phyloP scores from a whole-genome alignment of 495 filamentous ascomycete genomes.

The Xylaria curta region DNA sequence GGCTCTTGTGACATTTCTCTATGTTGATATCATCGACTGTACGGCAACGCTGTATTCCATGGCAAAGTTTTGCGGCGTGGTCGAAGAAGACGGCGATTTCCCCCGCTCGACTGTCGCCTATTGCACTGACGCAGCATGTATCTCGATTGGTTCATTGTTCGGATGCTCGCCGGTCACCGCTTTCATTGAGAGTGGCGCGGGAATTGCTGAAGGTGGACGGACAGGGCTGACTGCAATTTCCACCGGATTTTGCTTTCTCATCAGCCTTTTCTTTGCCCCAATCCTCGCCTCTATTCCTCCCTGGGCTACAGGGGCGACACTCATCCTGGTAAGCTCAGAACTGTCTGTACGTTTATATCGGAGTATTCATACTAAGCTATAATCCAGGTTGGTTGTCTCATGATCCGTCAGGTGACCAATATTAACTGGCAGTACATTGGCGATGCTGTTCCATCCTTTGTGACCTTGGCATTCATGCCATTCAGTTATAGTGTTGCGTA shows the following conservation, averaged over 20 bases:
- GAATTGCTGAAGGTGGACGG: slow-evolving; percentile 80
- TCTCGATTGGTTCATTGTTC: slow-evolving; percentile 78
- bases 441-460: slow-evolving; percentile 80
- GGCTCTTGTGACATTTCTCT: slow-evolving; percentile 83
- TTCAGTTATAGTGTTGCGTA: slow-evolving; percentile 84
- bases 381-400: slow-evolving; percentile 58
- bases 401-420: slow-evolving; percentile 61
- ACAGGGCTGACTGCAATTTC: slow-evolving; percentile 79
- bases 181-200: slow-evolving; percentile 83
- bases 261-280: slow-evolving; percentile 81
- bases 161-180: slow-evolving; percentile 79
- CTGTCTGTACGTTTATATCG: neutral
- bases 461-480: slow-evolving; percentile 80
- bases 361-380: slow-evolving; percentile 21
- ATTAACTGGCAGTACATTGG: slow-evolving; percentile 64
- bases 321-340: slow-evolving; percentile 67
- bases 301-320: slow-evolving; percentile 82
- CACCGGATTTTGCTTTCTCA: slow-evolving; percentile 76
- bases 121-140: slow-evolving; percentile 69
- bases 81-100: slow-evolving; percentile 63
- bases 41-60: slow-evolving; percentile 77
- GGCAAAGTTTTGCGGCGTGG: slow-evolving; percentile 74
- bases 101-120: slow-evolving; percentile 58
- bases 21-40: slow-evolving; percentile 79
- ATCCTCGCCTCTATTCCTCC: slow-evolving; percentile 84